These are phyloP conservation scores for Phaeosphaeria sp. DNA, from an alignment of 2,329 filamentous ascomycete species.

Conservation along the genomic window DNA sequence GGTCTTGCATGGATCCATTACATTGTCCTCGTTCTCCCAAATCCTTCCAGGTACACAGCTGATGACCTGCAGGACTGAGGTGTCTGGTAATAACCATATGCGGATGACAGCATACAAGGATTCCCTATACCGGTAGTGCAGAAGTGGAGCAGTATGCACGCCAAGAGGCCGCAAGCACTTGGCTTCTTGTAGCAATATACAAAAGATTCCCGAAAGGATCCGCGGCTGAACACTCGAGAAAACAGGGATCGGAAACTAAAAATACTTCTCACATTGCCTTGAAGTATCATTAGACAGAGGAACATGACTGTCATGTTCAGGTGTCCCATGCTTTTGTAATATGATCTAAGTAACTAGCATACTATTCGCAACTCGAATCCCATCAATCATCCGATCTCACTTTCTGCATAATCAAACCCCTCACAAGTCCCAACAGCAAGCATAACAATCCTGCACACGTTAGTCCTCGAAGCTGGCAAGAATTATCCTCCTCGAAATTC, in stretches of 20 bases:
- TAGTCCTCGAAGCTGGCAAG: too few relatives aligned
- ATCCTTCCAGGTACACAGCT: too few relatives aligned
- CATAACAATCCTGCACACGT: background rate
- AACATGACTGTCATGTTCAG: too few relatives aligned
- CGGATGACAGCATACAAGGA: background rate
- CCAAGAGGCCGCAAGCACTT: background rate
- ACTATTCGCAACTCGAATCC: too few relatives aligned
- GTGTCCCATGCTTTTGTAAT: too few relatives aligned
- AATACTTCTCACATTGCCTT: too few relatives aligned
- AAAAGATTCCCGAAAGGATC: background rate
- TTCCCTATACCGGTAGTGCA: background rate
- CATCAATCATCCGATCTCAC: too few relatives aligned
- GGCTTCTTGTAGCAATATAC: background rate
- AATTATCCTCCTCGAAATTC: background rate
- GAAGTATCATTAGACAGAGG: too few relatives aligned
- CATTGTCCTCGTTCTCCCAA: too few relatives aligned
- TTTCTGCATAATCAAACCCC: background rate
- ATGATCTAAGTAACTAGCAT: too few relatives aligned
- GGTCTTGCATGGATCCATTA: too few relatives aligned
- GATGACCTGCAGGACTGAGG: too few relatives aligned
- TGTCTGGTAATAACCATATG: background rate
- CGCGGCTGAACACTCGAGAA: background rate
- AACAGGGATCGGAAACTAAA: background rate
- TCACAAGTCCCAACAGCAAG: background rate
- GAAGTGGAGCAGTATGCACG: background rate